A percentile compares a stretch with the other conserved stretches of the same genome.
Conservation (phyloP, 2,329 filamentous ascomycete genomes). For the Rhexocercosporidium sp. region DNA sequence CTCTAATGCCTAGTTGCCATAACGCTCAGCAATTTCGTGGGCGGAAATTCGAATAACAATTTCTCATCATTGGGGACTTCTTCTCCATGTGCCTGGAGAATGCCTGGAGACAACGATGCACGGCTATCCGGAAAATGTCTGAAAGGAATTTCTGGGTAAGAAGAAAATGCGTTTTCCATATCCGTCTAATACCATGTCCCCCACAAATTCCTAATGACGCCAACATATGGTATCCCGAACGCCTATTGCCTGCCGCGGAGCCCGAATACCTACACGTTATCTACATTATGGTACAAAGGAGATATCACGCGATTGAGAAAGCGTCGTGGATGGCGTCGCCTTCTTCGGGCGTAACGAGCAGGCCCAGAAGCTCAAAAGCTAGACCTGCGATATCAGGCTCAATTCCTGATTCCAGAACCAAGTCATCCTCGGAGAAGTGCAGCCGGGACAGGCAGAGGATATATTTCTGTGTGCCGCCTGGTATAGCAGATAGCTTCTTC, state of each 20-base stretch:
- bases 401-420: constrained; percentile 77
- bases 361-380: constrained; percentile 81
- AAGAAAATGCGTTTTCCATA: neutral
- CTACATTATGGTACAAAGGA: neutral
- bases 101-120: no score
- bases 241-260: neutral
- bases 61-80: neutral
- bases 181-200: neutral
- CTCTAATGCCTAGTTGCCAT: neutral
- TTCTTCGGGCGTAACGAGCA: constrained; percentile 80
- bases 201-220: neutral
- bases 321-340: constrained; percentile 57
- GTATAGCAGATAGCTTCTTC: constrained; percentile 70
- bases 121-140: no score
- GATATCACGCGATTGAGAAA: constrained; percentile 30
- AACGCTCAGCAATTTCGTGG: neutral
- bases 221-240: constrained; percentile 7
- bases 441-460: constrained; percentile 79
- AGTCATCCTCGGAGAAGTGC: constrained; percentile 81
- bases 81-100: neutral
- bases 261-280: neutral
- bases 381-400: constrained; percentile 79
- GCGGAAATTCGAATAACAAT: neutral
- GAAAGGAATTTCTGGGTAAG: neutral
- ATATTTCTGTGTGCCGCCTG: constrained; percentile 81